Base-by-base conservation (phyloP, 371 early-diverging fungal species). In the Scutellospora calospora region DNA sequence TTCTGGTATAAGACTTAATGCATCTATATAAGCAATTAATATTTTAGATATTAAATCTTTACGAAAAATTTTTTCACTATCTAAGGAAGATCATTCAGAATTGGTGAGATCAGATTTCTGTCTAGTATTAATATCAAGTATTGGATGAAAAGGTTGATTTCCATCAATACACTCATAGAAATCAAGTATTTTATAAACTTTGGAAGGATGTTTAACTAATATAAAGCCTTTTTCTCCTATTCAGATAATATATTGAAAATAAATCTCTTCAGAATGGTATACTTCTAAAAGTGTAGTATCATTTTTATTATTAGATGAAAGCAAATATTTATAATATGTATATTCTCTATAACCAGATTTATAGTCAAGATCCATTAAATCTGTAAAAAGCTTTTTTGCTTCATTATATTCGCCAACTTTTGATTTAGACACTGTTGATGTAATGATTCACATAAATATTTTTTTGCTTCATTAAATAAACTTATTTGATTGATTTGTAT, bases 151-250 rank as follows among this genome's bases (percentile, higher is more conserved):
- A 54, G 54, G 73, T 29, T 25, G 20, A 20, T 73, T 73, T 5
- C 73, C 54, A 52, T 73, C 73, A 73, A 73, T 73, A 22, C 59
- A 60, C 60, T 76, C 62, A 27, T 76, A n/a, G 20, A 20, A 33
- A 62, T 76, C 33, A 25, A 22, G 60, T 38, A 76, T 60, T 74
- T 25, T 59, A 76, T 76, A 76, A 76, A 76, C 38, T 76, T 76
- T 38, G 35, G 41, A 35, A 41, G 76, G 49, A 76, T 76, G 38
- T 41, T 60, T 22, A 22, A 76, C 33, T n/a, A 76, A 31, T 76
- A 38, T 62, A 62, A 31, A 76, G 60, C 62, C 41, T 59, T 76
- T 73, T 59, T n/a, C 60, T 45, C 35, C 60, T 29, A 35, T 33
- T 12, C 57, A 55, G 22, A 74, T 27, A 38, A 29, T 76, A 35